phyloP scores from a whole-genome alignment of 352 stramenopile genomes.

The Phytophthora nicotianae region DNA sequence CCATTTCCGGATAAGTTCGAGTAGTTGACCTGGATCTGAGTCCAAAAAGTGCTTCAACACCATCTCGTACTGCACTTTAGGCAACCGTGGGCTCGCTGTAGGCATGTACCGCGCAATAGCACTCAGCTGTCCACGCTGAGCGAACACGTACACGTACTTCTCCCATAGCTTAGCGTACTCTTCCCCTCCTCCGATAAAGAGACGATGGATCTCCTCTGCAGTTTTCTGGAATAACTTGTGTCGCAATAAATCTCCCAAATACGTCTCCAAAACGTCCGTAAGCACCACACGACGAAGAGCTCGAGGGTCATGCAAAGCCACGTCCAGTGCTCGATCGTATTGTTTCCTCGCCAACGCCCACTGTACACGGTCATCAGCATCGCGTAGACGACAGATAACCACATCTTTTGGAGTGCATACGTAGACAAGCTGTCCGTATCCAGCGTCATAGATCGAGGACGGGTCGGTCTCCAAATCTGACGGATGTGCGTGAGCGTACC shows the following conservation, averaged over 20 bases:
- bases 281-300: conserved; percentile 60
- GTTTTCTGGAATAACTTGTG: conserved; percentile 76
- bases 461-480: conserved; percentile 27
- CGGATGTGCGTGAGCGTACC: conserved; percentile 45
- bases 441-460: conserved; percentile 71
- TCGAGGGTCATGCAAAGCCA: conserved; percentile 65
- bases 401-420: conserved; percentile 87
- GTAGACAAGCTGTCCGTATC: conserved; percentile 69
- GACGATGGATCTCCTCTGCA: conserved; percentile 72
- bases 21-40: conserved; percentile 72
- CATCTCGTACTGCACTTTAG: conserved; percentile 83
- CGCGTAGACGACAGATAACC: conserved; percentile 80
- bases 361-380: conserved; percentile 78
- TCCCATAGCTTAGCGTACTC: conserved; percentile 77
- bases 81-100: conserved; percentile 71
- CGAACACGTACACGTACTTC: conserved; percentile 90
- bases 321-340: conserved; percentile 60
- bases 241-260: conserved; percentile 73
- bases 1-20: conserved; percentile 85
- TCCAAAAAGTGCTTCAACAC: conserved; percentile 86
- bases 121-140: conserved; percentile 73
- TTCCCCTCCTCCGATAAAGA: conserved; percentile 63
- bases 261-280: conserved; percentile 75
- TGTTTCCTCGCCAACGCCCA: conserved; percentile 72
- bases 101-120: conserved; percentile 77